Percentiles rank a stretch among this genome's conserved stretches.
phyloP scores from a whole-genome alignment of 139 green algal genomes.

The Micractinium conductrix region DNA sequence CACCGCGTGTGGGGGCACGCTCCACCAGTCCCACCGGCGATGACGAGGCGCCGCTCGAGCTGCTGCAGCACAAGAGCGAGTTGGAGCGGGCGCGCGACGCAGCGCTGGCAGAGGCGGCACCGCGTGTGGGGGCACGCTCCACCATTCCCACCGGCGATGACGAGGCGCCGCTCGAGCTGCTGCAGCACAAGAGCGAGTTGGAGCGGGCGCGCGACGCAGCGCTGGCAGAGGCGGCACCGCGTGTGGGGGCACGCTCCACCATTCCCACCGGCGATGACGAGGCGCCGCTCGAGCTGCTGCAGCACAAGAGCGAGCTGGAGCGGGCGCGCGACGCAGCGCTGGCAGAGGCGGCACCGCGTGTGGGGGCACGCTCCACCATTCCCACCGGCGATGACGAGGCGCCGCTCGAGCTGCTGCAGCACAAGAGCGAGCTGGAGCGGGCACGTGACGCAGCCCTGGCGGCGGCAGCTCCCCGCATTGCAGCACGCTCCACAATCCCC shows the following conservation, averaged over 20 bases:
- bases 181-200: conserved; percentile 14
- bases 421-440: conserved; percentile 14
- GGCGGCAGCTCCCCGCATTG: neutral
- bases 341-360: conserved; percentile 4
- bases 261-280: neutral
- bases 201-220: conserved; percentile 19
- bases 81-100: conserved; percentile 12
- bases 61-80: no score
- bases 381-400: neutral
- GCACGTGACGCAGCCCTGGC: conserved; percentile 12
- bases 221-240: neutral
- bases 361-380: neutral
- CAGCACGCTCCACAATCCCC: no score
- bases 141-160: neutral
- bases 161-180: neutral
- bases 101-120: neutral
- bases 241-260: neutral
- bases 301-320: conserved; percentile 27
- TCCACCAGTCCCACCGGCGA: no score
- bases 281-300: neutral
- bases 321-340: conserved; percentile 3
- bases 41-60: no score
- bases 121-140: neutral
- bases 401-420: neutral
- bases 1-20: neutral